These are phyloP conservation scores for Citrullus colocynthis DNA, from an alignment of 306 rosid species.

Conservation along the genomic window DNA sequence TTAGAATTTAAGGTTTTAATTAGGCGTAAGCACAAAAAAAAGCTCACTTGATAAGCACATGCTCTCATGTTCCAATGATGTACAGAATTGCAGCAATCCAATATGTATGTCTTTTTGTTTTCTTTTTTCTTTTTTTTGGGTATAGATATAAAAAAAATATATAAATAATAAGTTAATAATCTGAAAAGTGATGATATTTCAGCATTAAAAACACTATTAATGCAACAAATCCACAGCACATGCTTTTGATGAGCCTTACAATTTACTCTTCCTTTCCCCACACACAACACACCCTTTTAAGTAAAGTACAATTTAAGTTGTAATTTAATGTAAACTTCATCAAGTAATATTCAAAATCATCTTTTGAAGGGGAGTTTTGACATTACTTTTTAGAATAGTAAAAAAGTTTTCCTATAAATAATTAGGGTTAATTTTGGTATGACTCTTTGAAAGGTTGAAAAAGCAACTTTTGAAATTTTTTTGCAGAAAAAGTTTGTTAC, in stretches of 20 bases:
- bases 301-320: conserved; percentile 2
- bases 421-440: not conserved
- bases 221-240: conserved; percentile 4
- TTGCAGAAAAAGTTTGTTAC: not conserved
- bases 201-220: conserved; percentile 3
- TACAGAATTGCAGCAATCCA: conserved; percentile 15
- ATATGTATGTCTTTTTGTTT: not conserved
- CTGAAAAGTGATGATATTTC: not conserved
- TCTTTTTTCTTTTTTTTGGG: not conserved
- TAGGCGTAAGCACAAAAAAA: not conserved
- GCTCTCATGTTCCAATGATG: conserved; percentile 44
- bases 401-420: not conserved
- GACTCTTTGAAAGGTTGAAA: not conserved
- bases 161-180: not conserved
- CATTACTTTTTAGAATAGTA: not conserved
- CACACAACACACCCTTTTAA: not conserved
- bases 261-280: conserved; percentile 2
- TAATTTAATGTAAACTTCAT: not conserved
- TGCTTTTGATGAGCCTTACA: not conserved
- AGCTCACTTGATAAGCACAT: conserved; percentile 21
- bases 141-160: not conserved
- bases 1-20: not conserved
- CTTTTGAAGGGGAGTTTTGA: not conserved
- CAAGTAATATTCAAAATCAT: not conserved
- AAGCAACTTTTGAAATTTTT: not conserved